Percentiles rank a stretch among this genome's conserved stretches.
These are phyloP conservation scores for Trichoderma gracile DNA, from an alignment of 2,329 filamentous ascomycete species.

Conservation along the genomic window DNA sequence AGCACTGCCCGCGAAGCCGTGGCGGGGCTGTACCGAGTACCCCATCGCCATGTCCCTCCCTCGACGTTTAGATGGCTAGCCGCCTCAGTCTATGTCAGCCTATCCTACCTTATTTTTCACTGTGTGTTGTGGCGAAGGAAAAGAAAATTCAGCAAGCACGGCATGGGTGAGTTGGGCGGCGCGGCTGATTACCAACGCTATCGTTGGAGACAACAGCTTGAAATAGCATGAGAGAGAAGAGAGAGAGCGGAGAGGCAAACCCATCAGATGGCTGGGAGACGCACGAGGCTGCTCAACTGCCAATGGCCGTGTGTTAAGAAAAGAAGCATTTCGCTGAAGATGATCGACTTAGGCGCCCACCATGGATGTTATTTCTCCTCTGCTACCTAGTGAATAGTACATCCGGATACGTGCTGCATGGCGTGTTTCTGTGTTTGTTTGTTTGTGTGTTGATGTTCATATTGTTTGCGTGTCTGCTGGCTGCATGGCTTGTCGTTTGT, in stretches of 20 bases:
- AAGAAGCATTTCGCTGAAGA: conserved; percentile 1
- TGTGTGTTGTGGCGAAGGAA: not conserved
- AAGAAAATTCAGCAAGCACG: not conserved
- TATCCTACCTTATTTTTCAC: not conserved
- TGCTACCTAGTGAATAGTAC: not conserved
- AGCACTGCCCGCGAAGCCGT: conserved; percentile 16
- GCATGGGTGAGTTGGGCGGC: not conserved
- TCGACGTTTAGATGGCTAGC: not conserved
- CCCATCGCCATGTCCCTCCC: conserved; percentile 12
- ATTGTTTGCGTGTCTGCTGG: not conserved
- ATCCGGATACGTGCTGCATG: not conserved
- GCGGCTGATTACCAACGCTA: too few species aligned
- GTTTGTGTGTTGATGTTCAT: not conserved
- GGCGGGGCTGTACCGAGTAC: conserved; percentile 21
- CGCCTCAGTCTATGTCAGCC: not conserved
- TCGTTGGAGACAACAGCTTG: too few species aligned
- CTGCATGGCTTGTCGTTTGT: too few species aligned
- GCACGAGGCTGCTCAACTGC: not conserved
- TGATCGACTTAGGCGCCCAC: conserved; percentile 17
- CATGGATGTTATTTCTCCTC: too few species aligned
- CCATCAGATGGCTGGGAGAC: not conserved
- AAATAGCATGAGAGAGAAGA: not conserved
- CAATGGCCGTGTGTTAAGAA: not conserved
- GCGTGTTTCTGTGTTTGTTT: not conserved
- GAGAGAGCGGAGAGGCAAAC: not conserved